Conservation (phyloP, 495 filamentous ascomycete genomes). For the Alectoria sarmentosa region DNA sequence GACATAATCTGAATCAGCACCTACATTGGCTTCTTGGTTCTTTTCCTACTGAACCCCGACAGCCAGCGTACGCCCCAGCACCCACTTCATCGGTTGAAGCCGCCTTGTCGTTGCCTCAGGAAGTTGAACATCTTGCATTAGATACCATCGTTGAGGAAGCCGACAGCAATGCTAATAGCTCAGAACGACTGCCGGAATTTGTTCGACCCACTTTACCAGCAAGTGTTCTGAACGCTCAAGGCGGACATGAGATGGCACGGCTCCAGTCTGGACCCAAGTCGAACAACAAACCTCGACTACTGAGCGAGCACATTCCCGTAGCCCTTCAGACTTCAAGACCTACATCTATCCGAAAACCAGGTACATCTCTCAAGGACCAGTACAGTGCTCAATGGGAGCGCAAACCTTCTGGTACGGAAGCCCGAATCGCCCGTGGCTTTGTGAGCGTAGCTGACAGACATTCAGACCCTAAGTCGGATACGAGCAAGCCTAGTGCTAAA, state of each 20-base stretch:
- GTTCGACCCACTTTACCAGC: slow-evolving; percentile 22
- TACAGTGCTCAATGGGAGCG: slow-evolving; percentile 26
- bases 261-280: slow-evolving; percentile 47
- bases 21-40: slow-evolving; percentile 43
- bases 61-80: slow-evolving; percentile 1
- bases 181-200: slow-evolving; percentile 20
- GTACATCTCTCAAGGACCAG: slow-evolving; percentile 29
- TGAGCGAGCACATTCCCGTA: slow-evolving; percentile 32
- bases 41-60: slow-evolving; percentile 7
- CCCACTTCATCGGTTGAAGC: slow-evolving; percentile 7
- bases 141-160: neutral
- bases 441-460: neutral
- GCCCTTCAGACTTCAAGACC: slow-evolving; percentile 23
- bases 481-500: slow-evolving; percentile 21
- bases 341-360: slow-evolving; percentile 10
- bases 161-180: neutral
- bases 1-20: slow-evolving; percentile 42
- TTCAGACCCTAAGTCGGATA: slow-evolving; percentile 6
- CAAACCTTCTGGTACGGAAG: slow-evolving; percentile 29
- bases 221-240: slow-evolving; percentile 16
- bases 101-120: neutral
- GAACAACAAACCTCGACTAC: slow-evolving; percentile 43
- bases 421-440: neutral
- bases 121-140: neutral
- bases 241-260: slow-evolving; percentile 47